Evolutionary conservation across 306 rosid genomes (phyloP), one percentile per base, ranked within the genome.

Genomic region (Lathyrus tuberosus): DNA sequence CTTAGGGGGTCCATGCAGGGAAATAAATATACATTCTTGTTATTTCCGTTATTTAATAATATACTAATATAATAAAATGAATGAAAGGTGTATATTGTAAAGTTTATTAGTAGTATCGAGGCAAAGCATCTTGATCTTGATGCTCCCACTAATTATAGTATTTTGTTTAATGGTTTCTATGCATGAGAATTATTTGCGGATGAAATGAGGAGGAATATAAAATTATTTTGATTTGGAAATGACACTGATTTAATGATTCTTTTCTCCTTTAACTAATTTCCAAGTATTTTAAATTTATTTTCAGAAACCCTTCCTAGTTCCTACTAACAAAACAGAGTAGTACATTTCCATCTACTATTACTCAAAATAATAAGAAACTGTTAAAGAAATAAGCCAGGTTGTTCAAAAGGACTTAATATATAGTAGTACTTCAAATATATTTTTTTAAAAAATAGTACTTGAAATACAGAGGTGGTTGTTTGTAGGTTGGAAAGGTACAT

Each of bases 211-310:
- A 30, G 8, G 64, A 5, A 26, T 66, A 37, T 44, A 2, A 54
- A 54, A 33, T 0, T 5, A 10, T 35, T 51, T 62, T 35, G 17
- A 54, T 70, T 17, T 44, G 6, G 72, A 53, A 44, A 53, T 63
- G 76, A 52, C 33, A 70, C 43, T 62, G 40, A 70, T 63, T 37
- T 4, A 8, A 53, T 53, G 48, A 44, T 70, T 70, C 62, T 63
- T 53, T 69, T 52, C 8, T 6, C 4, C 14, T 58, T 61, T 5
- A 51, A 10, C 13, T 18, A 51, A 10, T 30, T 30, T 69, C 20
- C 0, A 13, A 11, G 63, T 11, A n/a, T 22, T 40, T 53, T 17
- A 10, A 22, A 46, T 67, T 59, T 6, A 16, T 18, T 26, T 26
- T 26, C 4, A 26, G 30, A 26, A 26, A 26, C 30, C 30, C 30